A percentile compares a stretch with the other conserved stretches of the same genome.
These are phyloP conservation scores for Microbotryum lychnidis-dioicae DNA, from an alignment of 1,284 basidiomycete genomes.

Conservation along the genomic window DNA sequence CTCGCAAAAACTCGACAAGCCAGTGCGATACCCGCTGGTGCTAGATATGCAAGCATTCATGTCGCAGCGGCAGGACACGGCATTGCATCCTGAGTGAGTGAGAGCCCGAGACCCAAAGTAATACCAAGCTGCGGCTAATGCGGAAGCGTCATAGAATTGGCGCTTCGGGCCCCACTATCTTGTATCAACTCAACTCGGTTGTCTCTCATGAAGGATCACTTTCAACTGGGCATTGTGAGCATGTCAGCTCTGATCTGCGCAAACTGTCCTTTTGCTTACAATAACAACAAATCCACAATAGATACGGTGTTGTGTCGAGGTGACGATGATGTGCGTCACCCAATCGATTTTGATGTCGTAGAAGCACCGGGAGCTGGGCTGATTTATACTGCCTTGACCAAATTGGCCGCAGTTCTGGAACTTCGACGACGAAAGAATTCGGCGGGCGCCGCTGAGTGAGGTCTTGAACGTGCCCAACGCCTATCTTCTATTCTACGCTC, in stretches of 20 bases:
- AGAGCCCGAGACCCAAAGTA: background rate
- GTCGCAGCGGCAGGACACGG: conserved; percentile 39
- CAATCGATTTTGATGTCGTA: background rate
- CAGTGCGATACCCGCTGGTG: conserved; percentile 69
- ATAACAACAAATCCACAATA: background rate
- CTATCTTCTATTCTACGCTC: too few species aligned
- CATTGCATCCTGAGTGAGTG: conserved; percentile 41
- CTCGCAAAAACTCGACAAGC: conserved; percentile 75
- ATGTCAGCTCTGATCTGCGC: conserved; percentile 59
- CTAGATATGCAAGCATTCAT: conserved; percentile 86
- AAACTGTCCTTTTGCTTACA: background rate
- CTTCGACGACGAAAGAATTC: conserved; percentile 31
- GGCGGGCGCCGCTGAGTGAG: conserved; percentile 16
- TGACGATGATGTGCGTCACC: background rate
- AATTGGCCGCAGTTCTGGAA: conserved; percentile 19
- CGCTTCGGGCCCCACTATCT: conserved; percentile 52
- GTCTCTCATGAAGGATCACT: conserved; percentile 92
- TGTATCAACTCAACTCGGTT: conserved; percentile 88
- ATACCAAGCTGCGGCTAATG: too few species aligned
- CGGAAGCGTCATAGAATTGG: conserved; percentile 38
- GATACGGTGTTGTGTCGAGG: background rate
- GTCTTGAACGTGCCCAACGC: conserved; percentile 4
- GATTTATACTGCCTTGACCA: background rate
- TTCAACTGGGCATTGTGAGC: conserved; percentile 72
- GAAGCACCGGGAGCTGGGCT: conserved; percentile 1